A percentile compares a stretch with the other conserved stretches of the same genome.
phyloP scores from a whole-genome alignment of 768 basidiomycete genomes.

The Sporobolomyces phaffii region DNA sequence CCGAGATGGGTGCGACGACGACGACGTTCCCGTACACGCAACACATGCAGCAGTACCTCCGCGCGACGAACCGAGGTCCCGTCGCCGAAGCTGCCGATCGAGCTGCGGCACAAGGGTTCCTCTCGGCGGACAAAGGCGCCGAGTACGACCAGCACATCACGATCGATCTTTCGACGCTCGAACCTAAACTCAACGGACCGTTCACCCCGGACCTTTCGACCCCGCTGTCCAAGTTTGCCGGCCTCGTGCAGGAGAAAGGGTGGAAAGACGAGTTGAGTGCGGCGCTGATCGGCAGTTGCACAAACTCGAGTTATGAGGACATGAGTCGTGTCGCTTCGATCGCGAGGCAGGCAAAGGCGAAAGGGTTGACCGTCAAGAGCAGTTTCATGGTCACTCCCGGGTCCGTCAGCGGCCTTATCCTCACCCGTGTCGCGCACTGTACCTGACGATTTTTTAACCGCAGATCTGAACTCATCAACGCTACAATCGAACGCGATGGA shows the following conservation, averaged over 20 bases:
- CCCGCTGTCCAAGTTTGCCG: slow-evolving; percentile 90
- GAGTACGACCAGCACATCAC: slow-evolving; percentile 93
- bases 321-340: slow-evolving; percentile 97
- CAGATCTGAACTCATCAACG: slow-evolving; percentile 89
- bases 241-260: slow-evolving; percentile 82
- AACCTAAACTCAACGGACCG: slow-evolving; percentile 98
- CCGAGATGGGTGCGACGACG: slow-evolving; percentile 97
- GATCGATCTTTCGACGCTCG: slow-evolving; percentile 92
- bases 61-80: slow-evolving; percentile 81
- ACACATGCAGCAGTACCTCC: slow-evolving; percentile 87
- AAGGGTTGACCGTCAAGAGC: slow-evolving; percentile 82
- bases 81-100: slow-evolving; percentile 79
- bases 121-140: slow-evolving; percentile 74
- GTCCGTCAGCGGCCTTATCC: slow-evolving; percentile 11
- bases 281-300: slow-evolving; percentile 96
- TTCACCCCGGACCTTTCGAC: slow-evolving; percentile 99
- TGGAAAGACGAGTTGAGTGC: slow-evolving; percentile 98
- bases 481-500: slow-evolving; percentile 94
- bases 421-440: too few species aligned
- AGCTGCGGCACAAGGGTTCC: slow-evolving; percentile 66
- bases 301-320: slow-evolving; percentile 99
- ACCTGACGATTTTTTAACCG: too few species aligned
- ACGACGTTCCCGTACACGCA: slow-evolving; percentile 97
- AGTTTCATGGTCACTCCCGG: slow-evolving; percentile 98
- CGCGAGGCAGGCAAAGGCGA: slow-evolving; percentile 75